Evolutionary conservation across 306 rosid genomes (phyloP).

Genomic region (Sicyos edulis): DNA sequence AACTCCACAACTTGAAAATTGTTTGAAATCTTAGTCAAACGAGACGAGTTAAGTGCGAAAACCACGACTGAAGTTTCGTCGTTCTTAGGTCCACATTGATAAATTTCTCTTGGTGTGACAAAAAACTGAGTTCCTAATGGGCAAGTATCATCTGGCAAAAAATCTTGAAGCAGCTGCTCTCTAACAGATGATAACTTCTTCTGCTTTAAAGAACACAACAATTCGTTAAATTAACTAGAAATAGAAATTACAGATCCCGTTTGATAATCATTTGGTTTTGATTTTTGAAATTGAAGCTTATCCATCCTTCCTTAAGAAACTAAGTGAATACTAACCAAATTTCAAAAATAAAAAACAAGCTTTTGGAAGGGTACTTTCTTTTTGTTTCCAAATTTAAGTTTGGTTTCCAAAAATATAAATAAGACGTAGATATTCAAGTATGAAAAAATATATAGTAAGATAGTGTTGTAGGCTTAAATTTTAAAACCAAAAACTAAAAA

Average conservation of each 20-base stretch:
- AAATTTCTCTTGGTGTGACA: constrained; percentile 38
- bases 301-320: no score
- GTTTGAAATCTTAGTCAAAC: neutral
- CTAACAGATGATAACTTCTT: constrained; percentile 36
- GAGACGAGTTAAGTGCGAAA: neutral
- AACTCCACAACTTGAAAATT: neutral
- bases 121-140: constrained; percentile 51
- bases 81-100: constrained; percentile 28
- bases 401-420: no score
- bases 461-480: no score
- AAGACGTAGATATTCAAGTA: no score
- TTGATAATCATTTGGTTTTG: no score
- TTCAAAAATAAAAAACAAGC: no score
- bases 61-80: constrained; percentile 24
- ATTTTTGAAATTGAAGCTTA: no score
- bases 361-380: no score
- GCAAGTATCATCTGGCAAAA: constrained; percentile 47
- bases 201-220: constrained; percentile 1
- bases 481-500: no score
- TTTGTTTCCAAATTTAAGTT: no score
- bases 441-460: no score
- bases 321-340: no score
- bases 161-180: constrained; percentile 46
- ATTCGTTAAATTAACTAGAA: neutral
- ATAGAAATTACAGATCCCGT: neutral